Base-by-base conservation (phyloP, 345 rosid genomes). In the Hibiscus trionum region DNA sequence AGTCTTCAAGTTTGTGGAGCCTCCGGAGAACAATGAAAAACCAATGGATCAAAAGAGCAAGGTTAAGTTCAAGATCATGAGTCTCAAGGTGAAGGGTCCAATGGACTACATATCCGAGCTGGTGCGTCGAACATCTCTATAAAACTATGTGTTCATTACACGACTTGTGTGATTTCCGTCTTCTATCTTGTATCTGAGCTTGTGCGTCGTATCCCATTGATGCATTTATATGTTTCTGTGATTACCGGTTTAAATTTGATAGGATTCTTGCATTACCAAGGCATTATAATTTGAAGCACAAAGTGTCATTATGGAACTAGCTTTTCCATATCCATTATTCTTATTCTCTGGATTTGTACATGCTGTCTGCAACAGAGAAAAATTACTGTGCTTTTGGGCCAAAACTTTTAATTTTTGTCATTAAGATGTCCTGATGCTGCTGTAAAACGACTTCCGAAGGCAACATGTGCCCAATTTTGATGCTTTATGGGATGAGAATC, bases 1-100 rank as follows among this genome's bases (percentile, higher is more conserved):
- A 96, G 98, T 96, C 2, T 96, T 93, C 85, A 96, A 96, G 80
- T 96, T 96, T 84, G 98, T 93, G 17, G 99, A 96, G 87, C 83
- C 64, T 16, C 98, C 96, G 2, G 98, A 96, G 84, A 96, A 87
- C 80, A 91, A 91, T 78, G 99, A 96, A 72, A 96, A 93, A 77
- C 93, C 96, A 31, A 81, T 88, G 88, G 91, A 89, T 75, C 96
- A 87, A 79, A 96, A 87, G 86, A 85, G 89, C 82, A 87, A 77
- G 58, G 96, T 86, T 77, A 96, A 96, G 86, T 96, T 96, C 72
- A 96, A 93, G 79, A 96, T 96, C 77, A 84, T 93, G 91, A 91
- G 98, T 81, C 50, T 96, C 81, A 96, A 96, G 81, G 93, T 96
- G 82, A 87, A 91, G 80, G 95, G 86, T 65, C 77, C 81, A 31